phyloP scores from a whole-genome alignment of 2,329 filamentous ascomycete species.

The Monosporascus sp. region DNA sequence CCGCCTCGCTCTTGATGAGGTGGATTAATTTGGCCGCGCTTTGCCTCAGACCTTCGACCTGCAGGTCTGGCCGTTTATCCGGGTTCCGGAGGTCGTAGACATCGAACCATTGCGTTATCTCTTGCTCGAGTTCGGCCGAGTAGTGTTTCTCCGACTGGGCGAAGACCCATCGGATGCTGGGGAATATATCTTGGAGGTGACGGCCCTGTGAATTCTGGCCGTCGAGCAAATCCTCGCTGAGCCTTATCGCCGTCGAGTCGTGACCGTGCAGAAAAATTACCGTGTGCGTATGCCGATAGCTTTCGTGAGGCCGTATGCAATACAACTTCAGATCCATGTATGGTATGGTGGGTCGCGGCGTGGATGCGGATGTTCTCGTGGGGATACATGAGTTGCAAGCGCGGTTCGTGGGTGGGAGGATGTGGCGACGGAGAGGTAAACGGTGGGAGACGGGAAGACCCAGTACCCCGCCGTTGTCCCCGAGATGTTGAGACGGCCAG shows the following conservation, averaged over 20 bases:
- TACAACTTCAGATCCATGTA: not conserved
- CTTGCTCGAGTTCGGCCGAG: slow-evolving; percentile 20
- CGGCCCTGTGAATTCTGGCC: slow-evolving; percentile 25
- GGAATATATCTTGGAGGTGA: slow-evolving; percentile 34
- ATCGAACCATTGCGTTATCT: slow-evolving; percentile 45
- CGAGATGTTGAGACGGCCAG: not conserved
- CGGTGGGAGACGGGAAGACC: not conserved
- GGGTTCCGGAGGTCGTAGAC: slow-evolving; percentile 37
- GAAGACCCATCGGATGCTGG: slow-evolving; percentile 45
- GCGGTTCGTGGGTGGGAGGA: not conserved
- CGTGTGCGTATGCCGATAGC: slow-evolving; percentile 28
- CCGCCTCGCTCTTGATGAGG: slow-evolving; percentile 31
- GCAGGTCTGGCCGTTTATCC: slow-evolving; percentile 34
- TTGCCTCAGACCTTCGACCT: slow-evolving; percentile 34
- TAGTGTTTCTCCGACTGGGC: slow-evolving; percentile 33
- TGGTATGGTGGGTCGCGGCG: not conserved
- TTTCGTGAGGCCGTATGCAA: slow-evolving; percentile 17
- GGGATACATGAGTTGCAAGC: not conserved
- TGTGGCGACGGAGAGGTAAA: not conserved
- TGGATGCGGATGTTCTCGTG: not conserved
- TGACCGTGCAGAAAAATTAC: slow-evolving; percentile 42
- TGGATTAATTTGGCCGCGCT: slow-evolving; percentile 27
- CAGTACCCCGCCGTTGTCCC: not conserved
- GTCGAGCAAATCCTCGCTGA: slow-evolving; percentile 25
- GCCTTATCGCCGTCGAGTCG: slow-evolving; percentile 30